phyloP scores from a whole-genome alignment of 192 early-diverging fungal genomes.

The Backusella westeae region DNA sequence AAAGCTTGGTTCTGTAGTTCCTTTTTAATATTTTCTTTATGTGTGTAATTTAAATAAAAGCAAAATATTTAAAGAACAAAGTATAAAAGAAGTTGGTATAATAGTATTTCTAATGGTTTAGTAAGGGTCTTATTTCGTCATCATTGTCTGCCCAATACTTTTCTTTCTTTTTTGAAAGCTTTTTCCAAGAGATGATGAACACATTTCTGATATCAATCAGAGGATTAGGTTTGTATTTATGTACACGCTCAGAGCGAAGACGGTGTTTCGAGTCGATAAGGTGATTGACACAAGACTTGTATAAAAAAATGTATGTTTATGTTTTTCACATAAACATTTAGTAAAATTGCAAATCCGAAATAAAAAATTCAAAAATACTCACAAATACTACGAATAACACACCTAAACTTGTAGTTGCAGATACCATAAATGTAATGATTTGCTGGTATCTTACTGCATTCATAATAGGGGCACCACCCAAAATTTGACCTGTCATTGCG shows the following conservation, averaged over 20 bases:
- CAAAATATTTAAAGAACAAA: background rate
- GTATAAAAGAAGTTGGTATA: background rate
- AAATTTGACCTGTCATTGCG: constrained; percentile 81
- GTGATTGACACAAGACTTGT: constrained; percentile 6
- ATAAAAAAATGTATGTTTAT: background rate
- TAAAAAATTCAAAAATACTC: constrained; percentile 3
- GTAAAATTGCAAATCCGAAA: background rate
- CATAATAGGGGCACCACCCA: constrained; percentile 75
- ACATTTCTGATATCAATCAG: constrained; percentile 14
- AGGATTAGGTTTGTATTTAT: constrained; percentile 13
- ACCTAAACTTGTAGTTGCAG: constrained; percentile 63
- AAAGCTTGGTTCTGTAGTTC: constrained; percentile 36
- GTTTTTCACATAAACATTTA: background rate
- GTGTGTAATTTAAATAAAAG: background rate
- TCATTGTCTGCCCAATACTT: background rate
- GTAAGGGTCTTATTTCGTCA: background rate
- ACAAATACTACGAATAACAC: constrained; percentile 48
- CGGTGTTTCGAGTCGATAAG: constrained; percentile 25
- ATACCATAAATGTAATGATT: constrained; percentile 87
- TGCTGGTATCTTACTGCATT: constrained; percentile 79
- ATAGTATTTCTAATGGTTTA: background rate
- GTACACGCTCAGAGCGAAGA: constrained; percentile 19
- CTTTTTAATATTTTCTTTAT: constrained; percentile 27
- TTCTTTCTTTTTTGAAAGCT: background rate
- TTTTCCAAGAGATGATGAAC: background rate